These are phyloP conservation scores for Pythium rhizo-oryzae DNA, from an alignment of 352 stramenopile genomes.

Conservation along the genomic window DNA sequence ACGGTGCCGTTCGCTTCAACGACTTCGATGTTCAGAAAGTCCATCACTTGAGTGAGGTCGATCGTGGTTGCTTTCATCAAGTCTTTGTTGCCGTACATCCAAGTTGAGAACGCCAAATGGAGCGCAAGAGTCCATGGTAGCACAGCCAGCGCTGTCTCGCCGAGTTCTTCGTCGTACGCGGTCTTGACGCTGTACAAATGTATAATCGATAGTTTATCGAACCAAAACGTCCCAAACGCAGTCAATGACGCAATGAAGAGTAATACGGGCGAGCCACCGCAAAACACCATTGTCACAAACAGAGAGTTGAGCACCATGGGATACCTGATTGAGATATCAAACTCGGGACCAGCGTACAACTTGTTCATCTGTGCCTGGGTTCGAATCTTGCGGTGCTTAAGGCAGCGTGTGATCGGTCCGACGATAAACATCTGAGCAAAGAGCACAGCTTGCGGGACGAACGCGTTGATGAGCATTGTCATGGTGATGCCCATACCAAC, in stretches of 20 bases:
- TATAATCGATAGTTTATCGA: constrained; percentile 80
- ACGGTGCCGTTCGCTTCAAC: constrained; percentile 19
- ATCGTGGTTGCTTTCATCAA: constrained; percentile 60
- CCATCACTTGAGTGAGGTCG: constrained; percentile 42
- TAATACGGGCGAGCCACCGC: constrained; percentile 72
- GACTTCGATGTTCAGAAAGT: constrained; percentile 34
- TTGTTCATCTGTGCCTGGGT: constrained; percentile 78
- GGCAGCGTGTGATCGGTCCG: constrained; percentile 43
- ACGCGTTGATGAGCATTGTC: constrained; percentile 84
- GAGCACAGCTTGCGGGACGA: constrained; percentile 63
- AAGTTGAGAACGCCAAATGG: constrained; percentile 75
- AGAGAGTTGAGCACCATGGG: constrained; percentile 82
- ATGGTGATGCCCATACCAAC: constrained; percentile 84
- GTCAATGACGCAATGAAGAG: constrained; percentile 73
- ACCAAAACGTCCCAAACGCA: constrained; percentile 60
- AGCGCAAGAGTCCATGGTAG: constrained; percentile 69
- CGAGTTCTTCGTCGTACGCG: constrained; percentile 74
- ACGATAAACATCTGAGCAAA: constrained; percentile 67
- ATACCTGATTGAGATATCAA: constrained; percentile 79
- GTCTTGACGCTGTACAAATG: constrained; percentile 77
- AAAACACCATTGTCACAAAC: constrained; percentile 85
- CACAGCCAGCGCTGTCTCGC: constrained; percentile 51
- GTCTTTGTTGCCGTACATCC: constrained; percentile 80
- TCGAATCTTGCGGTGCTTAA: constrained; percentile 42
- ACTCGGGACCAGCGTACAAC: constrained; percentile 66